These are phyloP conservation scores for Posidonia australis DNA, from an alignment of 106 monocot genomes.

Conservation along the genomic window DNA sequence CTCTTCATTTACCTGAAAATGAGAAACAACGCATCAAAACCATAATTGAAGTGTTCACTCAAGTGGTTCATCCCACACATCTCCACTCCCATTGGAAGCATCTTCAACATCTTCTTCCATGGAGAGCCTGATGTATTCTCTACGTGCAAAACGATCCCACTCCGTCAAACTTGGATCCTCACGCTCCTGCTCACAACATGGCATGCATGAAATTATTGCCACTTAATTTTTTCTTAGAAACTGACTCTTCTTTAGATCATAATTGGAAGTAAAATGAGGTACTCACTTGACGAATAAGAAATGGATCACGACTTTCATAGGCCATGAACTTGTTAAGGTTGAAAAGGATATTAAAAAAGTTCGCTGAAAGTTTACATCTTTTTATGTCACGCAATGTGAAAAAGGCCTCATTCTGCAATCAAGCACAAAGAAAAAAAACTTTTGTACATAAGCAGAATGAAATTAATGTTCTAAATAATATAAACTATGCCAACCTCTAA, in stretches of 20 bases:
- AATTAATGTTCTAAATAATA: background rate
- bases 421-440: background rate
- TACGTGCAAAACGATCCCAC: conserved; percentile 93
- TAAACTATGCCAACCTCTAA: conserved; percentile 38
- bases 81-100: conserved; percentile 97
- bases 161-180: conserved; percentile 92
- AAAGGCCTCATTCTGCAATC: conserved; percentile 51
- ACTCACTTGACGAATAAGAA: conserved; percentile 83
- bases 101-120: conserved; percentile 99
- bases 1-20: background rate
- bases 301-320: conserved; percentile 87
- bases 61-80: conserved; percentile 94
- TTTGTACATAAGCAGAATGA: background rate
- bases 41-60: conserved; percentile 12
- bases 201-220: no score
- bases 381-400: conserved; percentile 65
- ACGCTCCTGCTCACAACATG: conserved; percentile 51
- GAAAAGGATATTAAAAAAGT: conserved; percentile 86
- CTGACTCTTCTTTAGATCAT: background rate
- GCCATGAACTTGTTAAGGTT: conserved; percentile 93
- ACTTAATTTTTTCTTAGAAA: background rate
- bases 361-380: conserved; percentile 68
- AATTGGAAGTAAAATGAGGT: background rate
- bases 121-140: conserved; percentile 87
- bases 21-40: background rate